Evolutionary conservation across 805 yeast genomes (phyloP).

Genomic region (Yarrowia sp.): DNA sequence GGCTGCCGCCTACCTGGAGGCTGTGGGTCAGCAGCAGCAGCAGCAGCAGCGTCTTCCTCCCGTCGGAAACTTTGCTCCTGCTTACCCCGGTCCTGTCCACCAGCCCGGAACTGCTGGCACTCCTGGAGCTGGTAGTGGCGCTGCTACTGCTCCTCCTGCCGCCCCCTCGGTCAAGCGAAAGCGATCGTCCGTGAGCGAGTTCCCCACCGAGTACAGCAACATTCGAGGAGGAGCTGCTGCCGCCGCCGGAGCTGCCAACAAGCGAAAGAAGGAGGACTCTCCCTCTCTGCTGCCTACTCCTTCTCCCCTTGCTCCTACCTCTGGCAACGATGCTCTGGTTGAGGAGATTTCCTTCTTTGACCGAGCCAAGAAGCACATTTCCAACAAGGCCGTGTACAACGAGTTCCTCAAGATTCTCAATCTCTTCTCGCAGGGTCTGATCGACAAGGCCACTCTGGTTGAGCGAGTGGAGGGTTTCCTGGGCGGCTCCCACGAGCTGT

Average conservation of each 20-base stretch:
- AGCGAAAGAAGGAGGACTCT: constrained; percentile 38
- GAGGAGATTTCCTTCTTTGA: constrained; percentile 93
- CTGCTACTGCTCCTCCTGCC: constrained; percentile 1
- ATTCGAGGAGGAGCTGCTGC: constrained; percentile 43
- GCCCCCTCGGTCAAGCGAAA: constrained; percentile 32
- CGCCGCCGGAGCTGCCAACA: constrained; percentile 24
- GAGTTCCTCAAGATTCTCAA: constrained; percentile 91
- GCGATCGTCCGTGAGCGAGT: constrained; percentile 33
- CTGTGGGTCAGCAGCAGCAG: constrained; percentile 50
- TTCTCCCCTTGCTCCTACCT: constrained; percentile 69
- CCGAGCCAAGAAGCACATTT: constrained; percentile 84
- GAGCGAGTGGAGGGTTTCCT: constrained; percentile 84
- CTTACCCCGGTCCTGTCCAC: constrained; percentile 45
- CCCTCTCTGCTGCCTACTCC: constrained; percentile 84
- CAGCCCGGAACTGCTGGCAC: constrained; percentile 7
- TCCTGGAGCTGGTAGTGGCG: not conserved
- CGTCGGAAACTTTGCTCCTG: constrained; percentile 85
- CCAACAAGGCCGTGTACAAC: constrained; percentile 86
- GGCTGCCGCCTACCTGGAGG: constrained; percentile 27
- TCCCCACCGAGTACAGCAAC: constrained; percentile 39
- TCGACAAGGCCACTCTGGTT: constrained; percentile 81
- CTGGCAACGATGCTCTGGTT: constrained; percentile 64
- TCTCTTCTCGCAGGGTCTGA: constrained; percentile 86
- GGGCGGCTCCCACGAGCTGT: constrained; percentile 78
- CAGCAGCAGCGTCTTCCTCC: constrained; percentile 70